Base-by-base conservation (phyloP, 495 filamentous ascomycete genomes). In the Rhypophila decipiens region DNA sequence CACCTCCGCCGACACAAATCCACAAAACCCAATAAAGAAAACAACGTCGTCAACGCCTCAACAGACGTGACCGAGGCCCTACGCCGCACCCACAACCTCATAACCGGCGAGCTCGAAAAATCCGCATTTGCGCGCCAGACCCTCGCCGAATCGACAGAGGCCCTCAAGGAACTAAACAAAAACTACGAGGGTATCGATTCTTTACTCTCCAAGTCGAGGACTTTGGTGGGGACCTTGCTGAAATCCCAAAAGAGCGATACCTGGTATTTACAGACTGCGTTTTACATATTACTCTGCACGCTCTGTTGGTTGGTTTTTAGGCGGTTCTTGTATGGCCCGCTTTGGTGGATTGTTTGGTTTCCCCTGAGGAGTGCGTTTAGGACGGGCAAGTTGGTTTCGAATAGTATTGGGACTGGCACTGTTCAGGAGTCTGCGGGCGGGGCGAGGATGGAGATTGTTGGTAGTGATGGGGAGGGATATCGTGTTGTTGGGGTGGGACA, bases 231-330 rank as follows among this genome's bases (percentile, higher is more conserved):
- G 13, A 87, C 86, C 20, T 69, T 99, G 39, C 71, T 96, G 27
- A 80, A 80, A 54, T 89, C 86, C 24, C 87, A 90, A 58, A 96
- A 96, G 70, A 90, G 84, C 34, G 93, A 97, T 64, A 93, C 88
- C 3, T 99, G 93, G 93, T 99, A 99, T 56, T 76, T 96, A 22
- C 82, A 88, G 65, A 90, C 84, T 17, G 83, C 90, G 0, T 83
- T 97, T 52, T 90, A 88, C 54, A 67, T 97, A 39, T 75, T 97
- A 8, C 33, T 86, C 12, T 74, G 66, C 2, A 96, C 86, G 5
- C 80, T 95, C 24, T 66, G 66, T 10, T 99, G 93, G 93, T 71
- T 99, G 8, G 57, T 97, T 2, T 93, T 91, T 48, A 71, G 93
- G 15, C 69, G 93, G 5, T 70, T 90, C 7, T 55, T 99, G 7